A percentile compares a stretch with the other conserved stretches of the same genome.
These are phyloP conservation scores for Epicoccum nigrum DNA, from an alignment of 2,329 filamentous ascomycete genomes.

Conservation along the genomic window DNA sequence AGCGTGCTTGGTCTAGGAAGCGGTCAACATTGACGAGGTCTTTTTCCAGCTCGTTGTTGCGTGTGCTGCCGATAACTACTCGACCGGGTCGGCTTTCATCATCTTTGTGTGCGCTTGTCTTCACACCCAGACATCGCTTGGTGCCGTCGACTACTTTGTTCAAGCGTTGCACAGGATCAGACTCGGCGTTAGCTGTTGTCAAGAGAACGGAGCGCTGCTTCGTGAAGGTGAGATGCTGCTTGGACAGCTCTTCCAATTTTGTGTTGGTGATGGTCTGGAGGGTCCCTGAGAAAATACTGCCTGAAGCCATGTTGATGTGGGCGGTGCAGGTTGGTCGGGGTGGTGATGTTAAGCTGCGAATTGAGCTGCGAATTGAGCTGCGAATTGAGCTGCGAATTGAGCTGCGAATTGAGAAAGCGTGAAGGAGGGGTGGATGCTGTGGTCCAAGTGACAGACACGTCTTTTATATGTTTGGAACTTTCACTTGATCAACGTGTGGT, in stretches of 20 bases:
- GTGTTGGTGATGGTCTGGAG: constrained; percentile 46
- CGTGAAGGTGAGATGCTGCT: constrained; percentile 42
- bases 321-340: neutral
- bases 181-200: constrained; percentile 16
- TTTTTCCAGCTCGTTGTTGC: constrained; percentile 31
- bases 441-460: neutral
- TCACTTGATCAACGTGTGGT: neutral
- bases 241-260: constrained; percentile 46
- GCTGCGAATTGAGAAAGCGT: neutral
- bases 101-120: constrained; percentile 19
- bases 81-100: constrained; percentile 18
- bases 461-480: neutral
- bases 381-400: no score
- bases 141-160: constrained; percentile 33
- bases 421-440: neutral
- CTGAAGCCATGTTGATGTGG: constrained; percentile 27
- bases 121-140: constrained; percentile 38
- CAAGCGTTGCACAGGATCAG: constrained; percentile 34
- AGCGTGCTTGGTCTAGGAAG: constrained; percentile 45
- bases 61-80: constrained; percentile 27
- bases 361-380: no score
- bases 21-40: constrained; percentile 43
- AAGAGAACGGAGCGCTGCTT: constrained; percentile 33
- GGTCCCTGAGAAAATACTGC: constrained; percentile 44
- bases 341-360: no score